Percentiles rank a stretch among this genome's conserved stretches.
phyloP scores from a whole-genome alignment of 371 early-diverging fungal species.

The Cokeromyces recurvatus region DNA sequence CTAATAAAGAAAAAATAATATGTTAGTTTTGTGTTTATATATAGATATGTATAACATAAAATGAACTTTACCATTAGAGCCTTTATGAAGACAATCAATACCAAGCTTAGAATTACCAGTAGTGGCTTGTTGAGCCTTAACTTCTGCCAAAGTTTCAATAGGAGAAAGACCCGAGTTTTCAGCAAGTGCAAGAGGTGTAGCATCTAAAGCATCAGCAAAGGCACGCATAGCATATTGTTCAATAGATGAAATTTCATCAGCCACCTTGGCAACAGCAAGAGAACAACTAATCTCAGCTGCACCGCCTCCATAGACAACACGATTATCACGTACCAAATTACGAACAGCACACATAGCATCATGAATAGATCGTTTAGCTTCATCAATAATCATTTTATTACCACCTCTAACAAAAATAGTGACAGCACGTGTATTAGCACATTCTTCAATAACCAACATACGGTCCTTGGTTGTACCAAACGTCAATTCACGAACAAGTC shows the following conservation, averaged over 20 bases:
- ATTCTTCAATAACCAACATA: constrained; percentile 98
- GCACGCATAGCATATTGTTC: constrained; percentile 99
- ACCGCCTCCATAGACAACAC: constrained; percentile 99
- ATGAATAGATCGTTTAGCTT: constrained; percentile 98
- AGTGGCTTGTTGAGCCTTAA: constrained; percentile 91
- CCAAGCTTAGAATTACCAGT: constrained; percentile 87
- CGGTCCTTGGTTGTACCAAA: constrained; percentile 99
- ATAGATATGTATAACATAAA: too few relatives aligned
- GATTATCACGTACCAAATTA: constrained; percentile 95
- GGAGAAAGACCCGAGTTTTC: constrained; percentile 98
- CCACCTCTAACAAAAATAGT: constrained; percentile 99
- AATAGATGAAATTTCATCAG: constrained; percentile 87
- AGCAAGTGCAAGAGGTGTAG: constrained; percentile 95
- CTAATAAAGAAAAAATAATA: constrained; percentile 20
- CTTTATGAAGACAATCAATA: constrained; percentile 93
- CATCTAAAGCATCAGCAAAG: constrained; percentile 96
- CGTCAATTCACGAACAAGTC: constrained; percentile 88
- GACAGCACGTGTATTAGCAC: constrained; percentile 96
- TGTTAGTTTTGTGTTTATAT: too few relatives aligned
- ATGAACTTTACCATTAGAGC: constrained; percentile 79
- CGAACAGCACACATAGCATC: constrained; percentile 99
- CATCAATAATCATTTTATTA: constrained; percentile 99
- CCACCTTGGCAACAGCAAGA: constrained; percentile 88
- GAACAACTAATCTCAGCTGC: constrained; percentile 97
- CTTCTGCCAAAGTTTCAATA: constrained; percentile 90